phyloP scores from a whole-genome alignment of 345 rosid genomes.

The Euphorbia lathyris region DNA sequence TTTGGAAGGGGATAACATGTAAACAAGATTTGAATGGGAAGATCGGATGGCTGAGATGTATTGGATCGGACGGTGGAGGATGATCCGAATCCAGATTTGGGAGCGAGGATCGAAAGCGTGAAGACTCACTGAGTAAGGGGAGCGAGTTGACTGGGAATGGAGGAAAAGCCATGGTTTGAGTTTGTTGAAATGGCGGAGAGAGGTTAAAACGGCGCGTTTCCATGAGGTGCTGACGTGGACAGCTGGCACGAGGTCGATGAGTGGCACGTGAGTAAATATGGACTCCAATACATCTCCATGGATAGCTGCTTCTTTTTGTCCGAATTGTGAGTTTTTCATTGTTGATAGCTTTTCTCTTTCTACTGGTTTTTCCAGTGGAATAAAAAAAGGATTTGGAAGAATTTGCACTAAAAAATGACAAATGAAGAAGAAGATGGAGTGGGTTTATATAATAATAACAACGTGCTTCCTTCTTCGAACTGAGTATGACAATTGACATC shows the following conservation, averaged over 20 bases:
- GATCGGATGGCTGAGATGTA: constrained; percentile 44
- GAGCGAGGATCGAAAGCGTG: constrained; percentile 77
- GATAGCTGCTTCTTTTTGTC: constrained; percentile 18
- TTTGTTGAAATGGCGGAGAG: constrained; percentile 47
- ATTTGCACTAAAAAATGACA: too few species aligned
- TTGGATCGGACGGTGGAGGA: constrained; percentile 14
- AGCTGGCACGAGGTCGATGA: constrained; percentile 57
- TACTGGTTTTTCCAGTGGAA: background rate
- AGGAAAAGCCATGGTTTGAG: constrained; percentile 66
- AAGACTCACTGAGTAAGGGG: constrained; percentile 35
- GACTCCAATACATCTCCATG: constrained; percentile 54
- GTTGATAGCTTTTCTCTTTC: background rate
- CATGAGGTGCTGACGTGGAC: constrained; percentile 61
- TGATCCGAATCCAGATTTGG: constrained; percentile 49
- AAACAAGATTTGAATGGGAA: constrained; percentile 56
- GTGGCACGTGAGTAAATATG: constrained; percentile 50
- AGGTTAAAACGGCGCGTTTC: constrained; percentile 59
- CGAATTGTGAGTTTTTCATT: background rate
- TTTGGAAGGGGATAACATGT: constrained; percentile 47
- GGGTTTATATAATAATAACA: too few species aligned
- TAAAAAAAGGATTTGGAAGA: background rate
- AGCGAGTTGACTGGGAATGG: constrained; percentile 38
- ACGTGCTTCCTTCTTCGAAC: too few species aligned
- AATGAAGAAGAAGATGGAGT: too few species aligned
- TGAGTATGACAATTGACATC: too few species aligned